Base-by-base conservation (phyloP, 208 protist genomes). In the Leishmania braziliensis region DNA sequence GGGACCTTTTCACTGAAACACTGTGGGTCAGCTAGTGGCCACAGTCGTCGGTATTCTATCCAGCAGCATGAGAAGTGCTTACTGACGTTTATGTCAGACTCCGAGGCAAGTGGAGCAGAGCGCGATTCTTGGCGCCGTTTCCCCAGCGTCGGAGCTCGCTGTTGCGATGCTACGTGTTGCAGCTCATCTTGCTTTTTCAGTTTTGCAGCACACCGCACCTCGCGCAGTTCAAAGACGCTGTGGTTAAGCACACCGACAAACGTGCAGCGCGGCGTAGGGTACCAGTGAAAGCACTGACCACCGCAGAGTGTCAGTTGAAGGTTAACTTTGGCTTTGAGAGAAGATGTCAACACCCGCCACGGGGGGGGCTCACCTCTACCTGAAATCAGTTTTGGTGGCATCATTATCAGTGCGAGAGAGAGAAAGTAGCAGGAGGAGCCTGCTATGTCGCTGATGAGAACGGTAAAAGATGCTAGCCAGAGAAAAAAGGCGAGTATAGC, bases 211-310 rank as follows among this genome's bases (percentile, higher is more conserved):
- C 70, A 75, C 26, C 62, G 54, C n/a, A 78, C 60, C 62, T 85
- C 68, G 18, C 85, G 87, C 16, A 96, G 79, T 63, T 96, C 93
- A 68, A 88, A 93, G 9, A 86, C 91, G 23, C 65, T 60, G 33
- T 85, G 65, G 23, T 80, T 56, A 2, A 96, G 74, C 36, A 86
- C 84, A 26, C 93, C 93, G 23, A 95, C 80, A 77, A 84, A 96
- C 0, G 88, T 93, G 62, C 73, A 62, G 16, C 88, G 72, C 23
- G 79, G 77, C 16, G 90, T 94, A 16, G 33, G 83, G 29, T 85
- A 75, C 91, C 93, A 96, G 60, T 90, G 93, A 60, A 96, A 96
- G 81, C 93, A 96, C 78, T 96, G 93, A 0, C 93, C 93, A 33
- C 91, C 90, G 75, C 87, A 89, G 33, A 96, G 82, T 0, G 91